Base-by-base conservation (phyloP, 352 stramenopile species). In the Phytopythium vexans region DNA sequence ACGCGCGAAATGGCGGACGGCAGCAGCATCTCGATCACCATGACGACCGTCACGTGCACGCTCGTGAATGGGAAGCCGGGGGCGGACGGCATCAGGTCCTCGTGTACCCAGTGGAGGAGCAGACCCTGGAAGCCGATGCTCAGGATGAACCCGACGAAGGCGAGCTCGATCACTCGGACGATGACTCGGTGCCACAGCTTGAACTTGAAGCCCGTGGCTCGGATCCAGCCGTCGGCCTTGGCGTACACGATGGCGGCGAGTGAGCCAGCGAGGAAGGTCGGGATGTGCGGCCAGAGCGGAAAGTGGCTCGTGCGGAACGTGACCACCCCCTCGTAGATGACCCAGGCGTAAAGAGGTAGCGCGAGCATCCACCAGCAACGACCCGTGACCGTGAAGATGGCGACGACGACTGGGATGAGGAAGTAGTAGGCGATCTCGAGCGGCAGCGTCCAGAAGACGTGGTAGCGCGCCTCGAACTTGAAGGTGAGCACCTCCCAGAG, bases 371-470 rank as follows among this genome's bases (percentile, higher is more conserved):
- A 75, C 63, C 66, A 76, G 1, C 50, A 40, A 6, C 53, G 44
- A 31, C 63, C 43, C 44, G 72, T 36, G 0, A 33, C 39, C 2
- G 70, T 9, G 4, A 70, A 49, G 12, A 35, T 49, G 39, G 75
- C 48, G 0, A 68, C 66, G 8, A 79, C 63, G 4, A 69, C 35
- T 11, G 70, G 70, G 14, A 79, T 68, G 1, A 75, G 16, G 32
- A 71, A 79, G 52, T 76, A 79, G 56, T 73, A 75, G 35, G 41
- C 41, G 35, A 79, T 75, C 54, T 79, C 66, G 14, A 85, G 52
- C 0, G 71, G 71, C 15, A 85, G 60, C 14, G 74, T 72, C 74
- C 74, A 85, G 32, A 85, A 70, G 0, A 86, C 62, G 41, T 77
- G 62, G 35, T 70, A 76, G 3, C 67, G 72, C 21, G 60, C 66